Base-by-base conservation (phyloP, 306 rosid genomes). In the Cicer chorassanicum region DNA sequence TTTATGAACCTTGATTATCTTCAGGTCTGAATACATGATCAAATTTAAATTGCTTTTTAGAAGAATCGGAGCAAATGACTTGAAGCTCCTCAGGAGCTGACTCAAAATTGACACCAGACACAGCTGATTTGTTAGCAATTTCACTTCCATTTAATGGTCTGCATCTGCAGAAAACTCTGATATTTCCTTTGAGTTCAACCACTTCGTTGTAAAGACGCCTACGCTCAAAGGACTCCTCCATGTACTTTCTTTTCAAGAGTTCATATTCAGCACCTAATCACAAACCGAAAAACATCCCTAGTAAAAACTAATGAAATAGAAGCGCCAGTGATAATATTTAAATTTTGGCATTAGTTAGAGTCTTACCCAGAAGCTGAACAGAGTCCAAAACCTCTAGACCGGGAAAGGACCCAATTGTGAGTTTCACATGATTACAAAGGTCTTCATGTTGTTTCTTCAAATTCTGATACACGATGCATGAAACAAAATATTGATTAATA, bases 161-260 rank as follows among this genome's bases (percentile, higher is more conserved):
- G 61, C 97, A 93, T 88, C 98, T 88, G 85, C 97, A 93, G 85
- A 89, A 93, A 66, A 93, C 97, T 81, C 97, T 84, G 49, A 93
- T 91, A 70, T 91, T 93, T 21, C 98, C 98, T 81, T 86, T 91
- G 36, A 91, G 87, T 89, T 93, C 98, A 80, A 93, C 88, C n/a
- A 91, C 84, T 86, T 93, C 97, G 75, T 91, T 93, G 82, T 88
- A 87, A 55, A 91, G 90, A 49, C 81, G 83, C 81, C 86, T 93
- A 15, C 98, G 85, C 80, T 93, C 97, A 29, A 80, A 62, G 40
- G 84, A 82, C 73, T 88, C 98, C 42, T 66, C 76, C 15, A 86
- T 67, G 84, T 86, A 88, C 84, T 91, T 91, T 70, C 78, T 89
- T 86, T 88, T 89, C 66, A 93, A 69, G 43, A 77, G 65, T 73